A percentile compares a stretch with the other conserved stretches of the same genome.
These are phyloP conservation scores for Lachancea sp. DNA, from an alignment of 805 yeast species.

Conservation along the genomic window DNA sequence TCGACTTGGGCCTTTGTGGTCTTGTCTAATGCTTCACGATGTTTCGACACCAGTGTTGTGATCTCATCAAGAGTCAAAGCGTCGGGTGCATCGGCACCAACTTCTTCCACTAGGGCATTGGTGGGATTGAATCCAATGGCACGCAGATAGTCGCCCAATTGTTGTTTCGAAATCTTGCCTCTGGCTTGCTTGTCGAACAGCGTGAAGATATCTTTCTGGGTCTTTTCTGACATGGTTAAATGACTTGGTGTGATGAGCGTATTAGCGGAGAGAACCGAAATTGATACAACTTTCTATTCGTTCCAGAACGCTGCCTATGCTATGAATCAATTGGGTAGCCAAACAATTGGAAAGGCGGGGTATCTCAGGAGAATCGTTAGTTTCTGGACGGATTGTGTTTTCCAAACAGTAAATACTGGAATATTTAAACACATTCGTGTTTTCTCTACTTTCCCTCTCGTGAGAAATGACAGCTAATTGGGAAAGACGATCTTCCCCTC, in stretches of 20 bases:
- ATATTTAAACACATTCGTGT: too few species aligned
- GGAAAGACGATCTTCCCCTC: too few species aligned
- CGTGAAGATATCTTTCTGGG: slow-evolving; percentile 87
- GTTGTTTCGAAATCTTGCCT: slow-evolving; percentile 77
- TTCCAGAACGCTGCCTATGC: too few species aligned
- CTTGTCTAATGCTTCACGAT: slow-evolving; percentile 24
- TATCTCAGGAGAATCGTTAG: too few species aligned
- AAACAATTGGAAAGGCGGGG: too few species aligned
- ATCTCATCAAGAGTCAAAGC: slow-evolving; percentile 27
- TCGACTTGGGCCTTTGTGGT: slow-evolving; percentile 33
- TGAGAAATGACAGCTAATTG: too few species aligned
- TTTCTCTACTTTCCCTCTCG: too few species aligned
- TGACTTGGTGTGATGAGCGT: neutral
- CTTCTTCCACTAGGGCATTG: slow-evolving; percentile 36
- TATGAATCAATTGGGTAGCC: too few species aligned
- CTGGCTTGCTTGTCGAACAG: slow-evolving; percentile 94
- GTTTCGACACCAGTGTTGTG: slow-evolving; percentile 19
- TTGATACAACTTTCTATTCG: too few species aligned
- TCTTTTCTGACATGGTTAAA: slow-evolving; percentile 19
- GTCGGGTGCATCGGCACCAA: slow-evolving; percentile 16
- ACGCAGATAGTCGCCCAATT: slow-evolving; percentile 86
- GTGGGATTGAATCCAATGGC: slow-evolving; percentile 99
- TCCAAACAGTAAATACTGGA: too few species aligned
- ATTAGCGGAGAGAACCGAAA: neutral
- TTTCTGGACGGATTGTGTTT: too few species aligned